Percentiles rank a stretch among this genome's conserved stretches.
These are phyloP conservation scores for Musa acuminata DNA, from an alignment of 176 grass and related monocot species.

Conservation along the genomic window DNA sequence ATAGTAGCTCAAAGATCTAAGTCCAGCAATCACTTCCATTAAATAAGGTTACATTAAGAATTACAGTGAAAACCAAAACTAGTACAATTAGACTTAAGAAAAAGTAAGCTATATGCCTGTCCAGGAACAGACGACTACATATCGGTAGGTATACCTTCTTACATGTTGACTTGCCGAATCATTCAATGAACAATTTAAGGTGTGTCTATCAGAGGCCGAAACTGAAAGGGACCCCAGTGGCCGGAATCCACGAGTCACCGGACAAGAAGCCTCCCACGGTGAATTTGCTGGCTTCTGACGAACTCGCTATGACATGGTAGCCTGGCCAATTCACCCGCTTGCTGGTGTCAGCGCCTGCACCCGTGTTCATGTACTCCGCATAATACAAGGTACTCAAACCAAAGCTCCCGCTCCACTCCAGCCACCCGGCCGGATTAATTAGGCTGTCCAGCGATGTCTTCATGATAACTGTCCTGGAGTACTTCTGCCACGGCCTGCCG, in stretches of 20 bases:
- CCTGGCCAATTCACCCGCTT: neutral
- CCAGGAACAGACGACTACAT: too few relatives aligned
- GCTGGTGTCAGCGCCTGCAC: neutral
- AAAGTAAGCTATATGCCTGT: too few relatives aligned
- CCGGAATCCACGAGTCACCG: neutral
- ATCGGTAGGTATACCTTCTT: too few relatives aligned
- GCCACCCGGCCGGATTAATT: slow-evolving; percentile 8
- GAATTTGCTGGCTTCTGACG: neutral
- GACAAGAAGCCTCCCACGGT: neutral
- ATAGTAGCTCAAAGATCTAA: too few relatives aligned
- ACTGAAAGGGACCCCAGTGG: neutral
- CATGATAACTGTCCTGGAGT: slow-evolving; percentile 9
- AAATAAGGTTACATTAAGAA: too few relatives aligned
- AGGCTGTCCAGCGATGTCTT: neutral
- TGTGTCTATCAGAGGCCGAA: neutral
- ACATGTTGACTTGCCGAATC: too few relatives aligned
- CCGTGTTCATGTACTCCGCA: slow-evolving; percentile 14
- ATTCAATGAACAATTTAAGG: too few relatives aligned
- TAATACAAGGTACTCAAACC: neutral
- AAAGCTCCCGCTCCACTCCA: neutral
- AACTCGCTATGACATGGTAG: neutral
- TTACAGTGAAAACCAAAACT: too few relatives aligned
- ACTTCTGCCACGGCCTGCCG: neutral
- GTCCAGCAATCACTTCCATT: too few relatives aligned
- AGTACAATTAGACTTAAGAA: too few relatives aligned